A percentile compares a stretch with the other conserved stretches of the same genome.
Evolutionary conservation across 306 rosid species (phyloP).

Genomic region (Trichosanthes truncata): DNA sequence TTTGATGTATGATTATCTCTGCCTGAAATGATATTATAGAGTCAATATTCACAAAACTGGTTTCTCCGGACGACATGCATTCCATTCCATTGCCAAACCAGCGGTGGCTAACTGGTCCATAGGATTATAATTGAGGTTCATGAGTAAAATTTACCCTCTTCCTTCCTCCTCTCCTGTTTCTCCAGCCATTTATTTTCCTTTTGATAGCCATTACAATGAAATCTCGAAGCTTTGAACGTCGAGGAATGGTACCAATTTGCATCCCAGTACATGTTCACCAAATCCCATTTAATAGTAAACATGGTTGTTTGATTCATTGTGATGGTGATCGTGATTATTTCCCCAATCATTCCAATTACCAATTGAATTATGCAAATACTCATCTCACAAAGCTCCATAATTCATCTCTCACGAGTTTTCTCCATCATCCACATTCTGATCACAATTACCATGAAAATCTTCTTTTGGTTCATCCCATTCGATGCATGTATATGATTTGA

Average conservation of each 20-base stretch:
- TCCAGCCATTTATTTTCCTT: slow-evolving; percentile 35
- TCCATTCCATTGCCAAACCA: slow-evolving; percentile 12
- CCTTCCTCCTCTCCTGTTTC: slow-evolving; percentile 36
- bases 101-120: slow-evolving; percentile 13
- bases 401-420: slow-evolving; percentile 30
- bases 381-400: slow-evolving; percentile 9
- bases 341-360: slow-evolving; percentile 31
- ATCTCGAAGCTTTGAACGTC: slow-evolving; percentile 26
- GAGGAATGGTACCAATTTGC: slow-evolving; percentile 21
- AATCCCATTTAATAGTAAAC: not conserved
- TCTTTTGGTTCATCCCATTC: slow-evolving; percentile 47
- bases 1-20: no score
- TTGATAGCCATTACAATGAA: slow-evolving; percentile 27
- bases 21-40: not conserved
- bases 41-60: slow-evolving; percentile 16
- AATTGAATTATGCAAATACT: slow-evolving; percentile 15
- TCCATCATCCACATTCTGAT: slow-evolving; percentile 9
- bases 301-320: slow-evolving; percentile 15
- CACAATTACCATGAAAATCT: slow-evolving; percentile 16
- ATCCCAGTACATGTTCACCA: slow-evolving; percentile 25
- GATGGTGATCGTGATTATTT: not conserved
- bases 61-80: slow-evolving; percentile 21
- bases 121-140: not conserved
- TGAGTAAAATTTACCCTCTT: slow-evolving; percentile 23
- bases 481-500: slow-evolving; percentile 24